These are phyloP conservation scores for Pythium periplocum DNA, from an alignment of 352 stramenopile genomes.

Conservation along the genomic window DNA sequence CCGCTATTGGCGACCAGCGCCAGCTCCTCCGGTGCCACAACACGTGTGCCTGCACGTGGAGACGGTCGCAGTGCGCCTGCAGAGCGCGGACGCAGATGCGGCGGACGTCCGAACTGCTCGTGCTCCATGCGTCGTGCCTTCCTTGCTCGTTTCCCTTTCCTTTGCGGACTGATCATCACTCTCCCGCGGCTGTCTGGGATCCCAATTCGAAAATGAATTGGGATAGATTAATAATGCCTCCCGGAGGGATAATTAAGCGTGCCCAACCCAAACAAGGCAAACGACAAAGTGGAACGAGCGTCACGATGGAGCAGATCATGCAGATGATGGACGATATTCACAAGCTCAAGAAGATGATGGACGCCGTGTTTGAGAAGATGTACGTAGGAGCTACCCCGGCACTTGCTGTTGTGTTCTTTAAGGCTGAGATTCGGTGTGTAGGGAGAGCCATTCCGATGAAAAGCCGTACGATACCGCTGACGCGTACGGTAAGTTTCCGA, in stretches of 20 bases:
- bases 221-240: too few relatives aligned
- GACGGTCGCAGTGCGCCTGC: constrained; percentile 18
- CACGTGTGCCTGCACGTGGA: constrained; percentile 3
- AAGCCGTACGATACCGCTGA: constrained; percentile 65
- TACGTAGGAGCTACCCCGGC: constrained; percentile 20
- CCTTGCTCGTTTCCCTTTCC: too few relatives aligned
- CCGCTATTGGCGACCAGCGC: constrained; percentile 9
- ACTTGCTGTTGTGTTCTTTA: constrained; percentile 5
- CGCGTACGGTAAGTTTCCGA: constrained; percentile 48
- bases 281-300: background rate
- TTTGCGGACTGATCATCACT: too few relatives aligned
- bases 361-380: constrained; percentile 84
- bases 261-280: too few relatives aligned
- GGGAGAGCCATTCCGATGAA: constrained; percentile 53
- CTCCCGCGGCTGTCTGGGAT: too few relatives aligned
- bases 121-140: constrained; percentile 18
- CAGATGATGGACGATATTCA: constrained; percentile 90
- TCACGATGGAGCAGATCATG: constrained; percentile 83
- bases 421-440: constrained; percentile 2
- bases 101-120: constrained; percentile 39
- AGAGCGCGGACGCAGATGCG: constrained; percentile 46
- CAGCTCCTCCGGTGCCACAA: constrained; percentile 16
- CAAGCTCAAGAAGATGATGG: constrained; percentile 91
- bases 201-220: too few relatives aligned
- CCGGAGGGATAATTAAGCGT: too few relatives aligned